A percentile compares a stretch with the other conserved stretches of the same genome.
These are phyloP conservation scores for Syzygium malaccense DNA, from an alignment of 441 rosid genomes.

Conservation along the genomic window DNA sequence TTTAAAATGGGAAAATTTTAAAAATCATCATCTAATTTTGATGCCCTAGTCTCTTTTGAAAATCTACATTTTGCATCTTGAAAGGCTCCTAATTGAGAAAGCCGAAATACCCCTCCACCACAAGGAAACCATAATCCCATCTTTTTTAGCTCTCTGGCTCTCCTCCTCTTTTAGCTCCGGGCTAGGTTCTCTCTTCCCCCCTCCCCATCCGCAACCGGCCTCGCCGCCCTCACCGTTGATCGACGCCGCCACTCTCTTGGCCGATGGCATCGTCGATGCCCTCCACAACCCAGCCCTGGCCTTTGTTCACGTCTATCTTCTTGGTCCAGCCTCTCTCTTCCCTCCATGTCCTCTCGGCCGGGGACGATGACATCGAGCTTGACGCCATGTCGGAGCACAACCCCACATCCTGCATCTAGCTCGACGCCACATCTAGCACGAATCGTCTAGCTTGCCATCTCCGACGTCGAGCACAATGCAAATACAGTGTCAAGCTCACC, in stretches of 20 bases:
- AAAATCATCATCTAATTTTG: background rate
- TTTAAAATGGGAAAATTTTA: background rate
- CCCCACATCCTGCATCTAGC: rapidly evolving
- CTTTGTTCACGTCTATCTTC: background rate
- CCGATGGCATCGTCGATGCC: rapidly evolving
- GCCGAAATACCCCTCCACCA: no score
- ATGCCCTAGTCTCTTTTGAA: no score
- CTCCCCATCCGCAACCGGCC: background rate
- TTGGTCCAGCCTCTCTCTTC: background rate
- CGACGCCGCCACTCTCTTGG: background rate
- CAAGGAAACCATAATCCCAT: no score
- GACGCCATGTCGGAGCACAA: background rate
- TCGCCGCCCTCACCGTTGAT: background rate
- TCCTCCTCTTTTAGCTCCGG: no score
- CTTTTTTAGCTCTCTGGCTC: no score
- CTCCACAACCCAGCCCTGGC: background rate
- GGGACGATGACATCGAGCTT: background rate
- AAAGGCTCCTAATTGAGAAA: no score
- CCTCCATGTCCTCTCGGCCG: background rate
- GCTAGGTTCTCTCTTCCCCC: no score
- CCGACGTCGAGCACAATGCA: background rate
- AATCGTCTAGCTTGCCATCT: background rate
- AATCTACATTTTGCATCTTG: no score
- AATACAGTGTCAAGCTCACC: background rate
- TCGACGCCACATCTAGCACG: rapidly evolving